Evolutionary conservation across 108 stramenopile genomes (phyloP).

Genomic region (Phaeodactylum tricornutum): DNA sequence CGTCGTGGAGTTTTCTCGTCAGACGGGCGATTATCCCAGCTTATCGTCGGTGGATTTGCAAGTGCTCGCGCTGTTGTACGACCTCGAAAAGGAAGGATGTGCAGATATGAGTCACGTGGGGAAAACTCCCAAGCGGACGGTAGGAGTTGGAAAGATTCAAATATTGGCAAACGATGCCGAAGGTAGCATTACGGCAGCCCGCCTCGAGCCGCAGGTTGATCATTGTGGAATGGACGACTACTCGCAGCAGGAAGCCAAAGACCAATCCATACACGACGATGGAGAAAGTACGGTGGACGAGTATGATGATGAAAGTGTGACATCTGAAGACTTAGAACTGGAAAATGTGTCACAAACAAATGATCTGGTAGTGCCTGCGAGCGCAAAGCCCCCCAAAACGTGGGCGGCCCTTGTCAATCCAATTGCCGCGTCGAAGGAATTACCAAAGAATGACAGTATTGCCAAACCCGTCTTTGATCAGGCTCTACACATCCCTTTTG

Average conservation of each 20-base stretch:
- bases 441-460: too few relatives aligned
- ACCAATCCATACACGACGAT: conserved; percentile 35
- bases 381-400: conserved; percentile 20
- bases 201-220: not conserved
- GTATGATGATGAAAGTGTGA: conserved; percentile 20
- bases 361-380: too few relatives aligned
- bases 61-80: conserved; percentile 84
- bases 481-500: too few relatives aligned
- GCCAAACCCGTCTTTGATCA: not conserved
- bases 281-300: conserved; percentile 32
- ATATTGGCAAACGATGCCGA: conserved; percentile 10
- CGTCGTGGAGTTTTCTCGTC: conserved; percentile 73
- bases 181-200: too few relatives aligned
- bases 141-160: conserved; percentile 44
- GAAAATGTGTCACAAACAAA: too few relatives aligned
- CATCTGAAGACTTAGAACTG: conserved; percentile 10
- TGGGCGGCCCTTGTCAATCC: conserved; percentile 66
- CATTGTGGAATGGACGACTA: too few relatives aligned
- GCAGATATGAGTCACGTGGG: conserved; percentile 41
- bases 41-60: conserved; percentile 83
- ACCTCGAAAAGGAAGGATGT: conserved; percentile 74
- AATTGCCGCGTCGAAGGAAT: conserved; percentile 10
- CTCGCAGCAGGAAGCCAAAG: conserved; percentile 20
- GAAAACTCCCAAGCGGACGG: conserved; percentile 57
- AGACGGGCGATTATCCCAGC: conserved; percentile 88